Percentiles rank a stretch among this genome's conserved stretches.
These are phyloP conservation scores for Panicum miliaceum DNA, from an alignment of 176 grass and related monocot genomes.

Conservation along the genomic window DNA sequence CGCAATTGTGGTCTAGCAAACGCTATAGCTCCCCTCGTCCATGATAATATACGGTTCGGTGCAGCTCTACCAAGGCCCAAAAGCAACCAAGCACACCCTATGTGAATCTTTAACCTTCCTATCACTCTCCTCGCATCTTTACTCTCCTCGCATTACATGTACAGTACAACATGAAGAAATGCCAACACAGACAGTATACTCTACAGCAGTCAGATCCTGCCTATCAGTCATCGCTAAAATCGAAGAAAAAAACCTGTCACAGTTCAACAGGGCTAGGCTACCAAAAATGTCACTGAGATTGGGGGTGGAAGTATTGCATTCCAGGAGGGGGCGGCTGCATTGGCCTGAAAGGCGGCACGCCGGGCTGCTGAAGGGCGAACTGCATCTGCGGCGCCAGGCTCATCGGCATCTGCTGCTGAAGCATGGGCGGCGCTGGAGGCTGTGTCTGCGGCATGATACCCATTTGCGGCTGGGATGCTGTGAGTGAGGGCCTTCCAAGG, in stretches of 20 bases:
- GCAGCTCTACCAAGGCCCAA: neutral
- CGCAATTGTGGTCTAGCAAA: neutral
- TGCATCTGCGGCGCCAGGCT: conserved; percentile 54
- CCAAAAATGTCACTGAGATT: conserved; percentile 64
- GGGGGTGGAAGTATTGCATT: conserved; percentile 82
- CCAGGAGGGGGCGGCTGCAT: conserved; percentile 73
- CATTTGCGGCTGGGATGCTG: conserved; percentile 49
- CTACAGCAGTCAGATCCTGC: conserved; percentile 56
- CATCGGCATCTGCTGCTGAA: conserved; percentile 70
- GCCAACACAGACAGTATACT: conserved; percentile 43
- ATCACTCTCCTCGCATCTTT: conserved; percentile 42
- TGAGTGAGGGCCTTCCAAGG: conserved; percentile 51
- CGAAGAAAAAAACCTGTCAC: conserved; percentile 38
- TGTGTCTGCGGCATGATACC: conserved; percentile 52
- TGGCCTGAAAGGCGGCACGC: conserved; percentile 60
- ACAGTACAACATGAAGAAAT: conserved; percentile 42
- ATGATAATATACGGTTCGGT: too few relatives aligned
- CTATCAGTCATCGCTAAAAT: conserved; percentile 55
- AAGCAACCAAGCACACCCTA: neutral
- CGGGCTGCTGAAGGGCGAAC: conserved; percentile 67
- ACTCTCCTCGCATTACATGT: conserved; percentile 56
- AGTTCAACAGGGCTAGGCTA: conserved; percentile 45
- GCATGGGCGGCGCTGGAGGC: conserved; percentile 35
- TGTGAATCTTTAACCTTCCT: conserved; percentile 32
- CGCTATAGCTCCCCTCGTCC: neutral